Base-by-base conservation (phyloP, 345 rosid species). In the Linum usitatissimum region DNA sequence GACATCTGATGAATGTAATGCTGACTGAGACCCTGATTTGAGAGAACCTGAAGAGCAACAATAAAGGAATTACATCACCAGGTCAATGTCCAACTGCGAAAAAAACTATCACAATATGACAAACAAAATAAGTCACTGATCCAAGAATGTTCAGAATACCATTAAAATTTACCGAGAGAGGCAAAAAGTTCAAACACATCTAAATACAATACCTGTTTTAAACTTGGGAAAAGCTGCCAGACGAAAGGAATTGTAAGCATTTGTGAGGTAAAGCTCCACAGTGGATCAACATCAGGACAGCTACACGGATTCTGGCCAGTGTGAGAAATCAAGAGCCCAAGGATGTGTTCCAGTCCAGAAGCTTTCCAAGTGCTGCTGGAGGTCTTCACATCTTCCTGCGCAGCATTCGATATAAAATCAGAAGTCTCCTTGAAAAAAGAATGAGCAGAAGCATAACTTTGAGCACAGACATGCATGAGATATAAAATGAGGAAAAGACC, bases 211-310 rank as follows among this genome's bases (percentile, higher is more conserved):
- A 93, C 99, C 89, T 79, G 84, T 75, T 88, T 93, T 61, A 90
- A 75, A 71, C 67, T 75, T 1, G 99, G 99, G 71, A 90, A 86
- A 60, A 75, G 76, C 73, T 71, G 66, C 97, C 97, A 93, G 68
- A 90, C 69, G 73, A 90, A 81, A 70, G 99, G 95, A 60, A 90
- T 64, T 57, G 99, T 87, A 55, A 93, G 84, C 72, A 93, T 91
- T 73, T 86, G 96, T 36, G 86, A 90, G 8, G 80, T 75, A 82
- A 93, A 87, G 79, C 89, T 90, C 79, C 81, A 72, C 36, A 57
- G 68, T 21, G 95, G 84, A 76, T 88, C 89, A 64, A 79, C 62
- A 71, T 31, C 74, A 65, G 81, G 79, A 77, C 99, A 93, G 63
- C 68, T 73, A 71, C 96, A 86, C 56, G 85, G 83, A 68, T 69